Conservation (phyloP, 2,329 filamentous ascomycete species). For the Dryadomyces sulphureus region DNA sequence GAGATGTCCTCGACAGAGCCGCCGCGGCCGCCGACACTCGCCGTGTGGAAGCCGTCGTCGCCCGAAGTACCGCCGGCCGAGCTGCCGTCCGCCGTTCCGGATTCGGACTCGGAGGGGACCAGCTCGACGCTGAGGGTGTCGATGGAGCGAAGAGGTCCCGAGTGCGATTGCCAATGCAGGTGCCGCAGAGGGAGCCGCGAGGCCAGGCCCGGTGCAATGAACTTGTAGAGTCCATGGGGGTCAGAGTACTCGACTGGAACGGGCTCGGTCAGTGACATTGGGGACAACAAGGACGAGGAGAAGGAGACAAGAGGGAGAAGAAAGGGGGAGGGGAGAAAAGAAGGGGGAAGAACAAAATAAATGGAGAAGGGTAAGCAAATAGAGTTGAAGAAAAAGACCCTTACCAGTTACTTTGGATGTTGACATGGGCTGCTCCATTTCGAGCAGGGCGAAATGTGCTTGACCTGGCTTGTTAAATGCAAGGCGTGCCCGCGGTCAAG, state of each 20-base stretch:
- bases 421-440: slow-evolving; percentile 53
- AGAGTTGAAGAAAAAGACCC: slow-evolving; percentile 3
- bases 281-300: not conserved
- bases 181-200: slow-evolving; percentile 75
- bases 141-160: slow-evolving; percentile 82
- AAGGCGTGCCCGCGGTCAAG: not conserved
- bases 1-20: slow-evolving; percentile 24
- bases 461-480: too few species aligned
- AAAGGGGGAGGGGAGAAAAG: slow-evolving; percentile 43
- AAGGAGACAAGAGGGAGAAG: too few species aligned
- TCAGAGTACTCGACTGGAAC: slow-evolving; percentile 83
- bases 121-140: slow-evolving; percentile 84
- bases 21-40: slow-evolving; percentile 29
- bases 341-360: slow-evolving; percentile 17
- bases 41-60: slow-evolving; percentile 49
- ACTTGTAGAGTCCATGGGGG: slow-evolving; percentile 73
- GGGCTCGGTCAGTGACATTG: not conserved
- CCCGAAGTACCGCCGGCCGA: slow-evolving; percentile 18
- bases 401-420: slow-evolving; percentile 66
- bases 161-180: slow-evolving; percentile 93
- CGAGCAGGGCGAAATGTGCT: slow-evolving; percentile 12
- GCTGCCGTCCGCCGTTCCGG: slow-evolving; percentile 13
- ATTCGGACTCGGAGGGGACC: slow-evolving; percentile 40
- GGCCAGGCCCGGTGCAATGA: slow-evolving; percentile 63
- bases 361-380: too few species aligned